Base-by-base conservation (phyloP, 2,329 filamentous ascomycete species). In the Colletotrichum ledebouriae region DNA sequence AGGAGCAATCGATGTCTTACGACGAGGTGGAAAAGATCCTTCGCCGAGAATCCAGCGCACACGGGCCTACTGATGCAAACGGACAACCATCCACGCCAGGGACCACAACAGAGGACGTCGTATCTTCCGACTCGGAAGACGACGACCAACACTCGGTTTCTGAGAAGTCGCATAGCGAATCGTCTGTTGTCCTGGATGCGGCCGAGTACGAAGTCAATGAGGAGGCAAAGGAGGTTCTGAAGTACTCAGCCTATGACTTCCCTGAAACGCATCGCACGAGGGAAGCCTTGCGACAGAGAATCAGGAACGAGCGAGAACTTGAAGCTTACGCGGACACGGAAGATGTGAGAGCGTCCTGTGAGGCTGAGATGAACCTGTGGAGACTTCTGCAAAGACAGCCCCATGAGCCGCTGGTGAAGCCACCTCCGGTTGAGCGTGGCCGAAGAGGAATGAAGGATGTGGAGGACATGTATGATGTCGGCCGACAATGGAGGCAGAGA, bases 311-410 rank as follows among this genome's bases (percentile, higher is more conserved):
- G 69, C 75, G 79, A 44, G 73, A 74, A 11, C 80, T 83, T 49
- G 84, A 86, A 69, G 76, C 73, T 12, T 77, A 82, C 42, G 84
- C 85, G 0, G 82, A 85, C 29, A 72, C 75, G 3, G 68, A 76
- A 13, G 85, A 87, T 69, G 75, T 76, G 15, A 76, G 76, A 44
- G 78, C 76, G 2, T 82, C 79, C 60, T 77, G 77, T 49, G 72
- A 75, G 25, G 83, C 83, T 37, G 85, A 87, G 71, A 69, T 72
- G 29, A 74, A 78, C 52, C 76, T 87, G 76, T 86, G 85, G 85
- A 72, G 75, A 10, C 65, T 85, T 15, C 68, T 86, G 20, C 79
- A 79, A 46, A 77, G 75, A 72, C 73, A 76, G 37, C 80, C 82
- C 2, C 80, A 79, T 0, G 73, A 74, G 65, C 76, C 76, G 29